These are phyloP conservation scores for Lachancea nothofagi DNA, from an alignment of 805 yeast genomes.

Conservation along the genomic window DNA sequence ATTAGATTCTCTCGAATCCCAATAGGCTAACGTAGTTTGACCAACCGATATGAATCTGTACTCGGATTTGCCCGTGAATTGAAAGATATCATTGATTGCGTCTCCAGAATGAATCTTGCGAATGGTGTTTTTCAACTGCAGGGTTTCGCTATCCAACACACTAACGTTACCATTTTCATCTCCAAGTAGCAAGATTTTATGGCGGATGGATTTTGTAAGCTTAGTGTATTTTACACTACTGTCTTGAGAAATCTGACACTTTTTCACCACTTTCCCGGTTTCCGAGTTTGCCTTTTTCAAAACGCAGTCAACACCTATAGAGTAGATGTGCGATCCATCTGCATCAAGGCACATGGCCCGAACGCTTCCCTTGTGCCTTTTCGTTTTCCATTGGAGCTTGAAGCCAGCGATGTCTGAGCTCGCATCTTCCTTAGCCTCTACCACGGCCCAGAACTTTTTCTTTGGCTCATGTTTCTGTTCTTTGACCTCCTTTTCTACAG, in stretches of 20 bases:
- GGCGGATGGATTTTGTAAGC: constrained; percentile 32
- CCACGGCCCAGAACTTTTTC: constrained; percentile 8
- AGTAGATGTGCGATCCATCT: constrained; percentile 45
- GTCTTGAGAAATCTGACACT: constrained; percentile 31
- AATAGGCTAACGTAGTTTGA: constrained; percentile 69
- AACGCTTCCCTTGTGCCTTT: constrained; percentile 85
- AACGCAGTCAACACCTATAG: constrained; percentile 76
- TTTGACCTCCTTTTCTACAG: constrained; percentile 24
- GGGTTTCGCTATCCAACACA: constrained; percentile 54
- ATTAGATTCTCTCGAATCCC: constrained; percentile 62
- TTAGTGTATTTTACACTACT: constrained; percentile 31
- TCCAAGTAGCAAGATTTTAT: constrained; percentile 46
- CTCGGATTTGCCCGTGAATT: constrained; percentile 57
- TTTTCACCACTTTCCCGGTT: constrained; percentile 71
- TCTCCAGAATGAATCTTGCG: constrained; percentile 61
- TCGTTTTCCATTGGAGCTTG: constrained; percentile 67
- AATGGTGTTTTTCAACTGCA: constrained; percentile 47
- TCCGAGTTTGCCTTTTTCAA: constrained; percentile 66
- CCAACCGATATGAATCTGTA: constrained; percentile 79
- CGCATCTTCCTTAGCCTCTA: constrained; percentile 5
- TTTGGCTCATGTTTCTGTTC: constrained; percentile 1
- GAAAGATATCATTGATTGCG: constrained; percentile 67
- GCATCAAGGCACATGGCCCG: constrained; percentile 61
- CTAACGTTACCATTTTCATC: constrained; percentile 64
- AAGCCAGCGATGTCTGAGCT: constrained; percentile 22